phyloP scores from a whole-genome alignment of 176 grass and related monocot species.

The Aegilops umbellulata region DNA sequence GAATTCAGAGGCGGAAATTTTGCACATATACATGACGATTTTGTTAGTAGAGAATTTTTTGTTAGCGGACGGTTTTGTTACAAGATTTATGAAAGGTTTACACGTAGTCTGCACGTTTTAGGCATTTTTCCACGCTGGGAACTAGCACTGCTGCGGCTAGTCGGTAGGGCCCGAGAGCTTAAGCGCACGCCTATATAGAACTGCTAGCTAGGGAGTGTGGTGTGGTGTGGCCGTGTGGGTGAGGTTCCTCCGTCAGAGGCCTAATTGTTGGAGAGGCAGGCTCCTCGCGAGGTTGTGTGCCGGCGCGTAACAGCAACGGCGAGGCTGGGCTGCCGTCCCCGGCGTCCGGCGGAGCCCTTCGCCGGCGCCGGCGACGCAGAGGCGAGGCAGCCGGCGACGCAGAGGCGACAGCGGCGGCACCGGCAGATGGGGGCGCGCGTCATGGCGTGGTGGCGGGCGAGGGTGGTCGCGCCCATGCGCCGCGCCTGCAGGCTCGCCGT shows the following conservation, averaged over 20 bases:
- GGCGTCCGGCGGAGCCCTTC: conserved; percentile 30
- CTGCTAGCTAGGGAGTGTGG: neutral
- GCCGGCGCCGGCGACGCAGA: neutral
- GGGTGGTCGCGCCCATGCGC: conserved; percentile 67
- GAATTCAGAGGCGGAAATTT: neutral
- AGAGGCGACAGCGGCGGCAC: neutral
- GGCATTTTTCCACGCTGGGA: neutral
- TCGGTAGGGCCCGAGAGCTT: no score
- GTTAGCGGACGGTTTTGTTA: no score
- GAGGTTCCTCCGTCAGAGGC: neutral
- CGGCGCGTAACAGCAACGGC: conserved; percentile 32
- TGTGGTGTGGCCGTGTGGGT: neutral
- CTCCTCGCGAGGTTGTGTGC: conserved; percentile 14
- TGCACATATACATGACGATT: no score
- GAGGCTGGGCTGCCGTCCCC: conserved; percentile 27
- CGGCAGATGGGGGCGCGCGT: conserved; percentile 46
- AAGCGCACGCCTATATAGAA: neutral
- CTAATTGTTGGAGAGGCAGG: neutral
- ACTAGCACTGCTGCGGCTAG: no score
- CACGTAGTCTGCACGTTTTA: neutral
- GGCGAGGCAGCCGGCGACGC: neutral
- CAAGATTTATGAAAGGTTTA: neutral
- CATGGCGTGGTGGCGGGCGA: conserved; percentile 91
- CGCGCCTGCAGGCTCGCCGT: conserved; percentile 75
- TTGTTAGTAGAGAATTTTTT: no score